phyloP scores from a whole-genome alignment of 177 flowering plant species.

The Tripterygium wilfordii region DNA sequence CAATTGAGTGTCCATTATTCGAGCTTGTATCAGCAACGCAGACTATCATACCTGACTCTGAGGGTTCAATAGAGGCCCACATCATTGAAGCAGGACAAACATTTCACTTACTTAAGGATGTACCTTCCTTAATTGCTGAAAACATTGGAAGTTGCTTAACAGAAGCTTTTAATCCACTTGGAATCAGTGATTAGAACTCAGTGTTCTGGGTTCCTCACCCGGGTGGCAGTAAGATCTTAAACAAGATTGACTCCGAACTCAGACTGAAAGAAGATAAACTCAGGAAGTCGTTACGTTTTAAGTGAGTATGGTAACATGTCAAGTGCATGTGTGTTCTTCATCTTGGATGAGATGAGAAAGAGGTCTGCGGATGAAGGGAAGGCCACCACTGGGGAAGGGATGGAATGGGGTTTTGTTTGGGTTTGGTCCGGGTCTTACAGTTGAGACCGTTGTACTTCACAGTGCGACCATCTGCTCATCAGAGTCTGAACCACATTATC shows the following conservation, averaged over 20 bases:
- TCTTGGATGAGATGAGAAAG: conserved; percentile 2
- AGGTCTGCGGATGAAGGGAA: not conserved
- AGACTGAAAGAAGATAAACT: not conserved
- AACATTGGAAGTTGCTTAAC: not conserved
- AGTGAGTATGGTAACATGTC: conserved; percentile 8
- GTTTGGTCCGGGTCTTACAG: not conserved
- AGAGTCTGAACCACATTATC: not conserved
- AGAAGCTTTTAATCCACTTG: not conserved
- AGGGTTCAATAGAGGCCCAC: not conserved
- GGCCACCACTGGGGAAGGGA: not conserved
- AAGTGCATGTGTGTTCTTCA: not conserved
- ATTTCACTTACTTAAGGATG: not conserved
- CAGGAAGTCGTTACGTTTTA: not conserved
- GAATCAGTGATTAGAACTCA: conserved; percentile 6
- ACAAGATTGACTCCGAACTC: not conserved
- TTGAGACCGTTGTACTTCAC: not conserved
- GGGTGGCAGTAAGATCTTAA: not conserved
- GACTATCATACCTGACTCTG: not conserved
- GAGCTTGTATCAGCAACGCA: conserved; percentile 1
- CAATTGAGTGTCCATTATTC: not conserved
- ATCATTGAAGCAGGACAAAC: not conserved
- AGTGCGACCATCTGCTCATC: not conserved
- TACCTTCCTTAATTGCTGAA: not conserved
- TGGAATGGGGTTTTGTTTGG: conserved; percentile 3
- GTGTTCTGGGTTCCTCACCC: conserved; percentile 1